phyloP scores from a whole-genome alignment of 2,329 filamentous ascomycete species.

The Calonectria hawksworthii region DNA sequence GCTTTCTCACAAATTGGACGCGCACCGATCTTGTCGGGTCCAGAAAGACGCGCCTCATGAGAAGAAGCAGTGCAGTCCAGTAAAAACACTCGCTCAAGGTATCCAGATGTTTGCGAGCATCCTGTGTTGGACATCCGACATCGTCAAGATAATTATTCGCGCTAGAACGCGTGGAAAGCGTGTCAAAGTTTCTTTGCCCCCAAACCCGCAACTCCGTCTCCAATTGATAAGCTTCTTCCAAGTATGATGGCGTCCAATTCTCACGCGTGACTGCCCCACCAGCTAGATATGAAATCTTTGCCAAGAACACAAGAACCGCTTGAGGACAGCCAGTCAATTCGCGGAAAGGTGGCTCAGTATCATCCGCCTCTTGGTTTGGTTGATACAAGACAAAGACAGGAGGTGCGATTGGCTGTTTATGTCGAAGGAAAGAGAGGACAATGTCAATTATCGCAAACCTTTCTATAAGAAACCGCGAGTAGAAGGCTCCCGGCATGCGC shows the following conservation, averaged over 20 bases:
- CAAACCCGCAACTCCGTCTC: constrained; percentile 5
- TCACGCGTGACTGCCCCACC: background rate
- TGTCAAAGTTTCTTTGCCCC: background rate
- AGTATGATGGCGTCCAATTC: background rate
- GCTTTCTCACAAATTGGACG: constrained; percentile 4
- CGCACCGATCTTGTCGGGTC: background rate
- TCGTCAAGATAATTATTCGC: background rate
- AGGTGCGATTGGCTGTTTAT: background rate
- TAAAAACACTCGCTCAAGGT: background rate
- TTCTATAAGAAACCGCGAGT: constrained; percentile 3
- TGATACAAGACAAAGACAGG: background rate
- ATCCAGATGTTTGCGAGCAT: background rate
- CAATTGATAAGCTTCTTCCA: background rate
- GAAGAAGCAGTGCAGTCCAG: background rate
- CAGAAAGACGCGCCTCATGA: constrained; percentile 7
- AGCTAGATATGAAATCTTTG: background rate
- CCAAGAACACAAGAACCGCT: background rate
- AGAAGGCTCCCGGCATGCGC: background rate
- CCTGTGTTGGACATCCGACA: too few relatives aligned
- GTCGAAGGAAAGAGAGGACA: constrained; percentile 7
- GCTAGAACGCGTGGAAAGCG: too few relatives aligned
- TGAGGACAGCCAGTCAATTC: constrained; percentile 9
- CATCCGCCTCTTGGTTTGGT: background rate
- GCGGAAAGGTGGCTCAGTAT: background rate
- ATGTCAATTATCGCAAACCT: constrained; percentile 9